Percentiles rank a stretch among this genome's conserved stretches.
phyloP scores from a whole-genome alignment of 352 stramenopile genomes.

The Phytophthora rubi region DNA sequence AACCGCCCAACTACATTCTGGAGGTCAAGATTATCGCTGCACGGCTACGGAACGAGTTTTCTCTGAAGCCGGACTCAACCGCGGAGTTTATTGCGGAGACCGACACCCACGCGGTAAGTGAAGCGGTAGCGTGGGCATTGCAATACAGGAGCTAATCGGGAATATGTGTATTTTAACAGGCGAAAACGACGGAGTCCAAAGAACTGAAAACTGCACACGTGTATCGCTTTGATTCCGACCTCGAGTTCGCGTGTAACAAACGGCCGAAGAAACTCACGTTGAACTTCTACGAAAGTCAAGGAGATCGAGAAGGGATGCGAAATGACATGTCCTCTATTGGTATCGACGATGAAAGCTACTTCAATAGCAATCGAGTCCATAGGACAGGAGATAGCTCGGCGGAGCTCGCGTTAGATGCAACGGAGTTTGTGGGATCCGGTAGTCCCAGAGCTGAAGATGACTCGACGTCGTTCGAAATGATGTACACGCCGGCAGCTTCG shows the following conservation, averaged over 20 bases:
- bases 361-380: conserved; percentile 37
- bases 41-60: conserved; percentile 69
- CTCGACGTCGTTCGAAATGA: conserved; percentile 72
- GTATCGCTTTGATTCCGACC: conserved; percentile 84
- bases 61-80: conserved; percentile 58
- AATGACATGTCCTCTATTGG: conserved; percentile 57
- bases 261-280: conserved; percentile 74
- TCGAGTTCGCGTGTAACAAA: conserved; percentile 70
- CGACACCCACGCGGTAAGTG: conserved; percentile 65
- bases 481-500: conserved; percentile 61
- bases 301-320: conserved; percentile 26
- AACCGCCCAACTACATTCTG: conserved; percentile 69
- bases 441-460: conserved; percentile 64
- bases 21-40: conserved; percentile 88
- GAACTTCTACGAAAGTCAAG: conserved; percentile 73
- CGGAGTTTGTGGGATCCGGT: conserved; percentile 40
- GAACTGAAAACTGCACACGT: conserved; percentile 80
- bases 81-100: conserved; percentile 71
- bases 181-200: conserved; percentile 65
- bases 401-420: conserved; percentile 20
- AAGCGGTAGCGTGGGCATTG: neutral
- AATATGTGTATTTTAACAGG: conserved; percentile 20
- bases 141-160: neutral
- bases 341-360: conserved; percentile 65
- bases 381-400: conserved; percentile 15